These are phyloP conservation scores for Amanita subjunquillea DNA, from an alignment of 768 basidiomycete genomes.

Conservation along the genomic window DNA sequence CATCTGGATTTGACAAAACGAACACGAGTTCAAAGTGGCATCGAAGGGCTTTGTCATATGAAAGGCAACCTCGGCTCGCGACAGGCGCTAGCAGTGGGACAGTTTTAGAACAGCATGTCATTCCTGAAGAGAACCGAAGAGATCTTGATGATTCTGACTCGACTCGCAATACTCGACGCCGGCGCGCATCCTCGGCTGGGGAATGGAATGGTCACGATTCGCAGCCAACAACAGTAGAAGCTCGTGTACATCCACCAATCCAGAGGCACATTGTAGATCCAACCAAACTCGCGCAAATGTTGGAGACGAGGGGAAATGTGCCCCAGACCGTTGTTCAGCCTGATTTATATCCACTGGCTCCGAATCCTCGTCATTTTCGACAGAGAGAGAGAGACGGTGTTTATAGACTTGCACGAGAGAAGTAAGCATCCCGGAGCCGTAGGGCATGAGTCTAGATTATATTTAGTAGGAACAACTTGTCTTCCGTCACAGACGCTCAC, in stretches of 20 bases:
- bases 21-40: constrained; percentile 12
- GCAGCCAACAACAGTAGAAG: not conserved
- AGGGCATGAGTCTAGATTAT: not conserved
- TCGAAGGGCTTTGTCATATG: constrained; percentile 18
- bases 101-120: not conserved
- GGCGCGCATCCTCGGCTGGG: constrained; percentile 38
- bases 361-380: constrained; percentile 1
- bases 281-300: constrained; percentile 1
- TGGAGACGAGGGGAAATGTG: not conserved
- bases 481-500: not conserved
- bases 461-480: not conserved
- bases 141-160: constrained; percentile 4
- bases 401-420: not conserved
- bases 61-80: constrained; percentile 6
- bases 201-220: constrained; percentile 17
- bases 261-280: constrained; percentile 5
- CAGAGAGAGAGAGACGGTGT: not conserved
- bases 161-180: constrained; percentile 16
- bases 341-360: not conserved
- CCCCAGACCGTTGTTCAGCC: not conserved
- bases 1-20: not conserved
- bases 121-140: constrained; percentile 5
- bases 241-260: not conserved
- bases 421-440: not conserved
- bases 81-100: not conserved